These are phyloP conservation scores for Cordyceps tenuipes DNA, from an alignment of 2,329 filamentous ascomycete species.

Conservation along the genomic window DNA sequence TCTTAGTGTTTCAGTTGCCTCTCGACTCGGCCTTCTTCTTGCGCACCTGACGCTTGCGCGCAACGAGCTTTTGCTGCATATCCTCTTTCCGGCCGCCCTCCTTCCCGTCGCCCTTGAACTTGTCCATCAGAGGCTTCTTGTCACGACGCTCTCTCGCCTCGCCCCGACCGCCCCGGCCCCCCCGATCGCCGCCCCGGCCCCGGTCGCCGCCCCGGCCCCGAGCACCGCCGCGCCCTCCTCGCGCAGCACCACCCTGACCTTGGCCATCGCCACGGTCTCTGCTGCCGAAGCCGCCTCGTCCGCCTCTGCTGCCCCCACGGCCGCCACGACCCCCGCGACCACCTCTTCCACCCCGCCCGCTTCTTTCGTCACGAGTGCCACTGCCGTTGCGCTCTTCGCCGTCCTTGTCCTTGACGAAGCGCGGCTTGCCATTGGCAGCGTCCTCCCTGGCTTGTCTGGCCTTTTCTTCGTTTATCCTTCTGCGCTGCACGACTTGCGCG, in stretches of 20 bases:
- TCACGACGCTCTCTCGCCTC: background rate
- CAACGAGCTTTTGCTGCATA: constrained; percentile 68
- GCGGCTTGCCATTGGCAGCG: background rate
- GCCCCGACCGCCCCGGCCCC: background rate
- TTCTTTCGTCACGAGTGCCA: background rate
- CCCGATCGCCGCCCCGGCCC: constrained; percentile 6
- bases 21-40: constrained; percentile 51
- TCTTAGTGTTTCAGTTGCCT: constrained; percentile 18
- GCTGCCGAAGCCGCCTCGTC: background rate
- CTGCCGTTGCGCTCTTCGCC: constrained; percentile 20
- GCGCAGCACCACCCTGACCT: background rate
- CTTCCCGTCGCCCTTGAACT: constrained; percentile 22
- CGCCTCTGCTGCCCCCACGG: constrained; percentile 10
- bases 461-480: constrained; percentile 35
- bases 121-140: constrained; percentile 13
- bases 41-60: constrained; percentile 72
- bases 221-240: background rate
- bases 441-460: constrained; percentile 20
- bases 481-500: constrained; percentile 81
- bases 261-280: background rate
- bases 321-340: constrained; percentile 10
- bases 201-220: background rate
- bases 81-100: constrained; percentile 41
- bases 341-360: background rate
- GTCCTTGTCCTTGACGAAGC: constrained; percentile 22